Base-by-base conservation (phyloP, 768 basidiomycete species). In the Hygrocybe coccinea region DNA sequence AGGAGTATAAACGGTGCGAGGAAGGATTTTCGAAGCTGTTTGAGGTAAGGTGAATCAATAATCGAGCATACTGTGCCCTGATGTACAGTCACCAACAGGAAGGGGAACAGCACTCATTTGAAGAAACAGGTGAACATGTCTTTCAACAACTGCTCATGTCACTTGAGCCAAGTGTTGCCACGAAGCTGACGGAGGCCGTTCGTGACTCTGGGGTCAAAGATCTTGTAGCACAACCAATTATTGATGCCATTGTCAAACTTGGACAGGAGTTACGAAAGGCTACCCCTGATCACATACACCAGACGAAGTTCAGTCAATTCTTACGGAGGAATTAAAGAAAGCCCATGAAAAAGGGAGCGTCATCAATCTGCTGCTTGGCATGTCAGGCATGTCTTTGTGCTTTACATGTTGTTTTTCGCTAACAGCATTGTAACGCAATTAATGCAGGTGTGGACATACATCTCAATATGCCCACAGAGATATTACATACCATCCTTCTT, bases 401-500 rank as follows among this genome's bases (percentile, higher is more conserved):
- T 5, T 10, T 34, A n/a, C 14, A 34, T 35, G 21, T 41, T 34
- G 17, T 21, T 54, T 19, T 5, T 11, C 12, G 11, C 43, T 33
- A 19, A 43, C 5, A 17, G 15, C 15, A 19, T 6, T 33, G 21
- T 29, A 15, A 25, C 25, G 8, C 8, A 9, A 2, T 25, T n/a
- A n/a, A n/a, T n/a, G n/a, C n/a, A 56, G 68, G 70, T 11, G 9
- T 72, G 1, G 56, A 70, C 29, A 59, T 69, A n/a, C 67, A 71
- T 21, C 35, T 58, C 2, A 69, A 74, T 34, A 74, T 66, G 0
- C 71, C 67, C 0, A 69, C 64, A 0, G 66, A 74, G 45, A 65
- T 70, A 0, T 62, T 74, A 0, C 73, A 74, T 24, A 74, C 65
- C 0, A 60, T 70, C 3, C 62, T 73, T 1, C 64, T 74, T 1